Evolutionary conservation across 768 basidiomycete species (phyloP).

Genomic region (Naematelia encephala): DNA sequence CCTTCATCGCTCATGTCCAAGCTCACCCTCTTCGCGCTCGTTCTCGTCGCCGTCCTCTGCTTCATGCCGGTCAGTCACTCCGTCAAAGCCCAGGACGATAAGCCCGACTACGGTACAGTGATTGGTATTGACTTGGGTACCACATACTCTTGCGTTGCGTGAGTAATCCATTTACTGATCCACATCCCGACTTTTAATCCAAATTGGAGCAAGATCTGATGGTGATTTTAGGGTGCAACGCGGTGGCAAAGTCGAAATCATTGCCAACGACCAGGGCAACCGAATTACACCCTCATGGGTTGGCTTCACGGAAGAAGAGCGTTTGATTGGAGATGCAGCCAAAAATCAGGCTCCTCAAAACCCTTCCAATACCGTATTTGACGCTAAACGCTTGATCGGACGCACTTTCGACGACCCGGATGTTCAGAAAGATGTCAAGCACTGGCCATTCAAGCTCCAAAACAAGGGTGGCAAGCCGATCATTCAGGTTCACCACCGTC

Average conservation of each 20-base stretch:
- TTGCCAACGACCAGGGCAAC: conserved; percentile 84
- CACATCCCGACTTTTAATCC: not conserved
- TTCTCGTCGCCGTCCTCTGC: conserved; percentile 66
- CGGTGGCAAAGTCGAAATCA: conserved; percentile 81
- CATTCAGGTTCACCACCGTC: conserved; percentile 59
- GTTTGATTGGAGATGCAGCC: conserved; percentile 86
- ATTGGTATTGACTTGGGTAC: conserved; percentile 89
- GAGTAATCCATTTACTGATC: conserved; percentile 45
- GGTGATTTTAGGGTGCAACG: conserved; percentile 64
- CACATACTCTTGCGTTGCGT: conserved; percentile 96
- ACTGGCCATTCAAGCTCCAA: conserved; percentile 54
- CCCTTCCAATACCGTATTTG: conserved; percentile 90
- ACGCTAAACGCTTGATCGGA: conserved; percentile 93
- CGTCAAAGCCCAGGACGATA: conserved; percentile 62
- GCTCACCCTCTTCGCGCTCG: conserved; percentile 55
- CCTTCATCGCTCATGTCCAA: conserved; percentile 36
- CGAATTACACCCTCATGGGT: conserved; percentile 89
- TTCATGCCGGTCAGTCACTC: conserved; percentile 63
- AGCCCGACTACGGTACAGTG: conserved; percentile 80
- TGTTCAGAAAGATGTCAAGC: conserved; percentile 56
- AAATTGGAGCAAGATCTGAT: not conserved
- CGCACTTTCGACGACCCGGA: conserved; percentile 70
- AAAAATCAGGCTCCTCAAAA: conserved; percentile 94
- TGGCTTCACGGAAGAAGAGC: conserved; percentile 72
- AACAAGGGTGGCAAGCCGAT: conserved; percentile 51